Conservation (phyloP, 2,329 filamentous ascomycete genomes). For the Trichothecium roseum region DNA sequence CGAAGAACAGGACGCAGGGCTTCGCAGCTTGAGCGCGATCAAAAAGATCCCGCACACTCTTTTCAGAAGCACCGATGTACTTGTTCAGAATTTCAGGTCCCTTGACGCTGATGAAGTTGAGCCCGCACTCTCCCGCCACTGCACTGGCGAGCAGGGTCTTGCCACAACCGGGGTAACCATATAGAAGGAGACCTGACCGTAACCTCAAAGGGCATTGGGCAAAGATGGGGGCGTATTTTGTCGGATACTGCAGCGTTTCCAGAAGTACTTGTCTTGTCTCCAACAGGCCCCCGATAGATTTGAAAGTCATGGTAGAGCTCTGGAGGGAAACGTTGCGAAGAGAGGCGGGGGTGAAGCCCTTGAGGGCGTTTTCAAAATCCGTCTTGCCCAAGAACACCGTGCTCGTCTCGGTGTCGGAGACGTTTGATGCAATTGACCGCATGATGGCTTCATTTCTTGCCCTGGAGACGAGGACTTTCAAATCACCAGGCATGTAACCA, state of each 20-base stretch:
- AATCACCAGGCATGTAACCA: constrained; percentile 94
- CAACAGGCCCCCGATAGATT: constrained; percentile 78
- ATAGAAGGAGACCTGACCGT: constrained; percentile 83
- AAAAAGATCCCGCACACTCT: constrained; percentile 90
- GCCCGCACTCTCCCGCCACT: constrained; percentile 92
- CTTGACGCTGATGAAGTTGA: constrained; percentile 98
- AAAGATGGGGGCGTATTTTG: constrained; percentile 96
- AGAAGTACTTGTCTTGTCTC: constrained; percentile 84
- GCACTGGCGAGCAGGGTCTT: constrained; percentile 93
- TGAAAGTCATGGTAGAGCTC: constrained; percentile 84
- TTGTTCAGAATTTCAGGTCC: constrained; percentile 98
- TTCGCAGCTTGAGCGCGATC: constrained; percentile 83
- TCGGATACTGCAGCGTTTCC: constrained; percentile 93
- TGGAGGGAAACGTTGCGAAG: constrained; percentile 91
- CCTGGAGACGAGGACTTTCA: constrained; percentile 74
- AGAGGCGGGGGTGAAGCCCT: constrained; percentile 90
- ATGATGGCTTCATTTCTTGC: constrained; percentile 90
- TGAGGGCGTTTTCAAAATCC: constrained; percentile 77
- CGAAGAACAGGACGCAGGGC: constrained; percentile 94
- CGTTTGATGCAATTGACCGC: constrained; percentile 53
- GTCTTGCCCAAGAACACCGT: constrained; percentile 53
- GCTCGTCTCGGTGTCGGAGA: constrained; percentile 30
- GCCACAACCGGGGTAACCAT: constrained; percentile 91
- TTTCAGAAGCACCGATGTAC: constrained; percentile 96
- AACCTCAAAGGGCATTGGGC: constrained; percentile 91